A percentile compares a stretch with the other conserved stretches of the same genome.
These are phyloP conservation scores for Leucaena leucocephala DNA, from an alignment of 306 rosid genomes.

Conservation along the genomic window DNA sequence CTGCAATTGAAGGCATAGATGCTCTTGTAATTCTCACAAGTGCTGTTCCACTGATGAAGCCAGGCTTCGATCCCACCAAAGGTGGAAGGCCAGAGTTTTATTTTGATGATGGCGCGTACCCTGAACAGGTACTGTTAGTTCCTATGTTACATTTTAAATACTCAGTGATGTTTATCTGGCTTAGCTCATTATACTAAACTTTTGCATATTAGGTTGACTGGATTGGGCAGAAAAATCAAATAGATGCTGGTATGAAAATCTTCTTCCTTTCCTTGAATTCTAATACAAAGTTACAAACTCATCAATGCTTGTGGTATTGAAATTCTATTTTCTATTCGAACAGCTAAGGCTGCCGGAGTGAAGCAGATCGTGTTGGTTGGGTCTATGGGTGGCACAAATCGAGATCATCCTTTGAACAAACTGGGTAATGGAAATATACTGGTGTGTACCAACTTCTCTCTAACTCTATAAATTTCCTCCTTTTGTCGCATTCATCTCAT, in stretches of 20 bases:
- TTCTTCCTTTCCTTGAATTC: constrained; percentile 21
- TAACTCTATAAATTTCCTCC: constrained; percentile 2
- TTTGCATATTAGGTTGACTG: constrained; percentile 78
- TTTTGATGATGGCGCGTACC: constrained; percentile 83
- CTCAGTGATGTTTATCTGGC: constrained; percentile 6
- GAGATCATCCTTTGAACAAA: constrained; percentile 74
- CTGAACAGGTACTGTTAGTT: constrained; percentile 74
- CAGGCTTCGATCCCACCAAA: constrained; percentile 86
- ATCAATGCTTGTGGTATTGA: constrained; percentile 24
- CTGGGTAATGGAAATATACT: constrained; percentile 91
- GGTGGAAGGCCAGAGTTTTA: constrained; percentile 92
- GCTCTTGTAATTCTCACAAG: constrained; percentile 89
- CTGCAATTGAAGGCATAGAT: constrained; percentile 82
- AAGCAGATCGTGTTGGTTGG: constrained; percentile 95
- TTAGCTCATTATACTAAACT: constrained; percentile 26
- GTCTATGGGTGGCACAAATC: constrained; percentile 94
- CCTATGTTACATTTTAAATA: not conserved
- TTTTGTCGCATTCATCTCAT: constrained; percentile 2
- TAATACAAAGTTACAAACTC: not conserved
- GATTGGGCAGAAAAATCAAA: constrained; percentile 95
- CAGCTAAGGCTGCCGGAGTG: constrained; percentile 95
- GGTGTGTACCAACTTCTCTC: constrained; percentile 57
- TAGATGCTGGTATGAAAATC: constrained; percentile 72
- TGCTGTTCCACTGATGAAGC: constrained; percentile 81
- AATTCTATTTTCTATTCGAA: constrained; percentile 26